Base-by-base conservation (phyloP, 2,329 filamentous ascomycete genomes). In the Fusarium pilosicola region DNA sequence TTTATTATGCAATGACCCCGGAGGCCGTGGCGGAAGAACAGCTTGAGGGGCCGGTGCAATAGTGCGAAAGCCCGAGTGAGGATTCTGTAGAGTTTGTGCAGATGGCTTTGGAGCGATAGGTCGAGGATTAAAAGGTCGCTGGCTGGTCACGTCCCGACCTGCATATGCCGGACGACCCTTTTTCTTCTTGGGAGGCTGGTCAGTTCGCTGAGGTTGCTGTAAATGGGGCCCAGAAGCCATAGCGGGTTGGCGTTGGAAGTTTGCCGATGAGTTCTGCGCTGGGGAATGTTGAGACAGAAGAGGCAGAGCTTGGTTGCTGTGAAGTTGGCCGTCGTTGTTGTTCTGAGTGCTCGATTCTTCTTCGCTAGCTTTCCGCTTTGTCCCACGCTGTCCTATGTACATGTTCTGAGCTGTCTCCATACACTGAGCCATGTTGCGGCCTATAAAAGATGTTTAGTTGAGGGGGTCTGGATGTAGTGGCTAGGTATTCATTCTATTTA, bases 361-460 rank as follows among this genome's bases (percentile, higher is more conserved):
- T 68, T 48, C 38, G 4, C 48, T 34, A 26, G 49, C 58, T 52
- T 74, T 74, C 14, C 83, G 83, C 74, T 84, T 85, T 56, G 71
- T 60, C 26, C 70, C 48, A 22, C 78, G 80, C 22, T 70, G 64
- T 42, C 79, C 74, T 39, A 82, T 80, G 64, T 81, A 80, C 74
- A 86, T 81, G 28, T 79, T 80, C 44, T 84, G 80, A 51, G 82
- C 81, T 42, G 82, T 81, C 55, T 82, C 76, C 62, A 86, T 78
- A 71, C 85, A 87, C 74, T 87, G 85, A 39, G 81, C 81, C 81
- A 87, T 82, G 71, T 83, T 86, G 60, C 86, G 85, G 39, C 86
- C 86, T 87, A 62, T 34, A 13, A n/a, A 17, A n/a, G 34, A 66
- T 24, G 46, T 64, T 61, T 62, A 51, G 18, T 36, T 32, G 20